phyloP scores from a whole-genome alignment of 2,329 filamentous ascomycete genomes.

The Aspergillus sp. region DNA sequence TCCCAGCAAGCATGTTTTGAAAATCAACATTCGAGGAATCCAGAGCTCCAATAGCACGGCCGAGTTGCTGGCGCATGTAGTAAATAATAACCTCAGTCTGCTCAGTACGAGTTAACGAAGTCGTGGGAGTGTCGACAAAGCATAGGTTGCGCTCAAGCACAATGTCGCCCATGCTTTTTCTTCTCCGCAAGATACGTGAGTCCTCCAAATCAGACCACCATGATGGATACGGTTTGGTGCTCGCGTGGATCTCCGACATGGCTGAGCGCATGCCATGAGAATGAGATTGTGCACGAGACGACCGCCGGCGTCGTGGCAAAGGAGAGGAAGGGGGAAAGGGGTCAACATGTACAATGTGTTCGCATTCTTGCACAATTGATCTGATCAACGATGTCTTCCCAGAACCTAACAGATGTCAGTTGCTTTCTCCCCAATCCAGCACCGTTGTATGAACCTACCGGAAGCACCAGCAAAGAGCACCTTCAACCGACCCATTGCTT shows the following conservation, averaged over 20 bases:
- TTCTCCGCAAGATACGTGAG: conserved; percentile 51
- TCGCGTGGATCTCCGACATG: conserved; percentile 66
- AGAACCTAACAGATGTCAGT: conserved; percentile 48
- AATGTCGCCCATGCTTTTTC: conserved; percentile 66
- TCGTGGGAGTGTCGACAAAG: conserved; percentile 75
- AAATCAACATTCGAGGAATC: conserved; percentile 67
- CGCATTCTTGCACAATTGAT: conserved; percentile 76
- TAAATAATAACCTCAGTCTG: conserved; percentile 55
- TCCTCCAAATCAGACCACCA: conserved; percentile 84
- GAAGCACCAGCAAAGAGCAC: conserved; percentile 75
- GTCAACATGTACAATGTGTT: conserved; percentile 92
- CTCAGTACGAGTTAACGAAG: conserved; percentile 47
- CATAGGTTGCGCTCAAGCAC: conserved; percentile 87
- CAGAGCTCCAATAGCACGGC: conserved; percentile 55
- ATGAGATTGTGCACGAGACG: conserved; percentile 15
- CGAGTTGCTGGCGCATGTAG: conserved; percentile 66
- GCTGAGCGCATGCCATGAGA: conserved; percentile 14
- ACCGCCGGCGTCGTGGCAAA: conserved; percentile 15
- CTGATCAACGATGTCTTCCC: conserved; percentile 89
- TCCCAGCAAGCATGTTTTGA: conserved; percentile 68
- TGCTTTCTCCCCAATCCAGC: conserved; percentile 1
- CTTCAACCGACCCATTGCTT: conserved; percentile 76
- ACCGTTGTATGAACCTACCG: conserved; percentile 45
- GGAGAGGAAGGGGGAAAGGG: conserved; percentile 36
- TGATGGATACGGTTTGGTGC: conserved; percentile 73